Evolutionary conservation across 495 filamentous ascomycete species (phyloP).

Genomic region (Aspergillus indologenus): DNA sequence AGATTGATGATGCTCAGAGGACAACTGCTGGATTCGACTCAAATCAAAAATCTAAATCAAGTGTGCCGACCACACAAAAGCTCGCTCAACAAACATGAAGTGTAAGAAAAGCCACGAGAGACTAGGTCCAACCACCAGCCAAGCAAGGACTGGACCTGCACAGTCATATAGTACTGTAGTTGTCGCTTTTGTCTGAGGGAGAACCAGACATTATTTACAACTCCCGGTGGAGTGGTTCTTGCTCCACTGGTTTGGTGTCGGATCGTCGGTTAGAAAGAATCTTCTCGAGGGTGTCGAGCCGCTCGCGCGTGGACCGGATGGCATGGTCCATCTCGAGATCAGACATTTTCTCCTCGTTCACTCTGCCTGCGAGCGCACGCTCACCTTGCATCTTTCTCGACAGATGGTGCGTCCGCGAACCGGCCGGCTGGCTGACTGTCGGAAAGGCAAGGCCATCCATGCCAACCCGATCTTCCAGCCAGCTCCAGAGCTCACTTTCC

Average conservation of each 20-base stretch:
- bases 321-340: constrained; percentile 81
- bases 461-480: constrained; percentile 86
- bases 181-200: not conserved
- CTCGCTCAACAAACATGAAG: constrained; percentile 5
- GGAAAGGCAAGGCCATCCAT: constrained; percentile 61
- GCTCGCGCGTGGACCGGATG: constrained; percentile 80
- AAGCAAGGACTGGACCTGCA: too few species aligned
- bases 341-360: constrained; percentile 70
- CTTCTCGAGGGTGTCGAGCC: constrained; percentile 68
- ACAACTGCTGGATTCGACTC: constrained; percentile 1
- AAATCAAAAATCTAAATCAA: not conserved
- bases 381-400: constrained; percentile 27
- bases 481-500: constrained; percentile 91
- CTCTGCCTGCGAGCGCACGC: constrained; percentile 38
- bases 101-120: constrained; percentile 2
- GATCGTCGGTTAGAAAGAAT: constrained; percentile 60
- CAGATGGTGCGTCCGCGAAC: constrained; percentile 21
- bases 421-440: constrained; percentile 26
- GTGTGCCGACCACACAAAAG: constrained; percentile 1
- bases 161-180: not conserved
- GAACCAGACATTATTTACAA: constrained; percentile 9
- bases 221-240: constrained; percentile 13
- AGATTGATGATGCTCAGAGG: constrained; percentile 5
- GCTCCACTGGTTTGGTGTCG: not conserved
- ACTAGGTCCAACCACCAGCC: not conserved